Evolutionary conservation across 768 basidiomycete genomes (phyloP).

Genomic region (Glaciozyma martinii): DNA sequence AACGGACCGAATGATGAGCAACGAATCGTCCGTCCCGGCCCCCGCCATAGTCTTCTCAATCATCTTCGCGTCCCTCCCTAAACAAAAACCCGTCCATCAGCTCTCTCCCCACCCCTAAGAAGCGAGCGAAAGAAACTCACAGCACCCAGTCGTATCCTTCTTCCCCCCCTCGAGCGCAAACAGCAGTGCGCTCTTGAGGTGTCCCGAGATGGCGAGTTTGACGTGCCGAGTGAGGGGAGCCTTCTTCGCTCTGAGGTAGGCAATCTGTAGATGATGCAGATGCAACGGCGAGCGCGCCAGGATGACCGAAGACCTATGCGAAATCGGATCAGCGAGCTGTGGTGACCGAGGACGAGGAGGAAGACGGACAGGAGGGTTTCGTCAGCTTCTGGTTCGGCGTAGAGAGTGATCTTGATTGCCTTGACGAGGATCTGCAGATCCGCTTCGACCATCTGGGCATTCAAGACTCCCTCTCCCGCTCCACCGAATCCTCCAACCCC

Average conservation of each 20-base stretch:
- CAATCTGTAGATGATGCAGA: neutral
- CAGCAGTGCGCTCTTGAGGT: neutral
- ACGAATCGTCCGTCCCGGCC: neutral
- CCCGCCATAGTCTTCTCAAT: neutral
- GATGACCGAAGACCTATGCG: neutral
- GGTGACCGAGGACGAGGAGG: too few relatives aligned
- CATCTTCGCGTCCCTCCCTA: neutral
- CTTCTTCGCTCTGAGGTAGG: neutral
- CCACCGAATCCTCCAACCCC: neutral
- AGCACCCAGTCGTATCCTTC: neutral
- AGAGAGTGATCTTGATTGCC: too few relatives aligned
- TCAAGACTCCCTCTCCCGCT: neutral
- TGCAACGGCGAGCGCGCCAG: neutral
- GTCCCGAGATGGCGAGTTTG: neutral
- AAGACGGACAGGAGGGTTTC: too few relatives aligned
- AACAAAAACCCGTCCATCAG: neutral
- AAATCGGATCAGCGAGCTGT: neutral
- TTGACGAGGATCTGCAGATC: too few relatives aligned
- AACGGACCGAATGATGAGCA: neutral
- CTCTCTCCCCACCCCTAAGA: neutral
- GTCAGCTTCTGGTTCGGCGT: too few relatives aligned
- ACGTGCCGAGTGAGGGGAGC: neutral
- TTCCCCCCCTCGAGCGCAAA: neutral
- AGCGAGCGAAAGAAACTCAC: neutral
- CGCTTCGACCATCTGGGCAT: too few relatives aligned